These are phyloP conservation scores for Quercus robur DNA, from an alignment of 306 rosid species.

Conservation along the genomic window DNA sequence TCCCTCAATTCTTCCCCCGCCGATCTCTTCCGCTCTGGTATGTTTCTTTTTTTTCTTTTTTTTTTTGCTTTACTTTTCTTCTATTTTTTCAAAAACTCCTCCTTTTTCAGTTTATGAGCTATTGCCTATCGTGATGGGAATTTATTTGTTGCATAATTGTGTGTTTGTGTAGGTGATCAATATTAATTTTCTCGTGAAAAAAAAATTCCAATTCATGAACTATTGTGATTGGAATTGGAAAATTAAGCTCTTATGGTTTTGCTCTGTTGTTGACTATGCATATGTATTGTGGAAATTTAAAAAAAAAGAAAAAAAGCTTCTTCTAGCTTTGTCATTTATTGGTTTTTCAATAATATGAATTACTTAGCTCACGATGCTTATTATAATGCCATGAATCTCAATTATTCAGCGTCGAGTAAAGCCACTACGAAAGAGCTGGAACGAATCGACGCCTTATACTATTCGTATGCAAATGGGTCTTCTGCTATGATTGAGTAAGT, in stretches of 20 bases:
- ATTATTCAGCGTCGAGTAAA: constrained; percentile 77
- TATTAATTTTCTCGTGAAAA: too few relatives aligned
- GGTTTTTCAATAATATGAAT: background rate
- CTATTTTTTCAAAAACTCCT: background rate
- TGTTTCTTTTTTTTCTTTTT: background rate
- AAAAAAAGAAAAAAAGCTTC: background rate
- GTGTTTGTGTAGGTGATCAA: too few relatives aligned
- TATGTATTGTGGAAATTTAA: background rate
- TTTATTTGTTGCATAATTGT: too few relatives aligned
- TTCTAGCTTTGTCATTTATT: background rate
- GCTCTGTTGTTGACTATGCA: background rate
- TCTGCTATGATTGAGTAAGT: constrained; percentile 92
- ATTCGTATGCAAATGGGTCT: constrained; percentile 73
- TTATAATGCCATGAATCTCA: constrained; percentile 4
- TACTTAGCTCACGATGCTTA: constrained; percentile 1
- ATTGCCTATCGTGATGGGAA: too few relatives aligned
- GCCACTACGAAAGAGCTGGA: constrained; percentile 82
- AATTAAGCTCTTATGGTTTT: too few relatives aligned
- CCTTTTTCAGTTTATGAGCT: too few relatives aligned
- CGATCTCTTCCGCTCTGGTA: constrained; percentile 89
- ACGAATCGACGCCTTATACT: constrained; percentile 68
- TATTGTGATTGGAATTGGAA: too few relatives aligned
- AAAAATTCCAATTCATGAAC: too few relatives aligned
- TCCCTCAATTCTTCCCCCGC: constrained; percentile 59
- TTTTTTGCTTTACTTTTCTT: background rate